phyloP scores from a whole-genome alignment of 108 stramenopile genomes.

The Nitzschia inconspicua region DNA sequence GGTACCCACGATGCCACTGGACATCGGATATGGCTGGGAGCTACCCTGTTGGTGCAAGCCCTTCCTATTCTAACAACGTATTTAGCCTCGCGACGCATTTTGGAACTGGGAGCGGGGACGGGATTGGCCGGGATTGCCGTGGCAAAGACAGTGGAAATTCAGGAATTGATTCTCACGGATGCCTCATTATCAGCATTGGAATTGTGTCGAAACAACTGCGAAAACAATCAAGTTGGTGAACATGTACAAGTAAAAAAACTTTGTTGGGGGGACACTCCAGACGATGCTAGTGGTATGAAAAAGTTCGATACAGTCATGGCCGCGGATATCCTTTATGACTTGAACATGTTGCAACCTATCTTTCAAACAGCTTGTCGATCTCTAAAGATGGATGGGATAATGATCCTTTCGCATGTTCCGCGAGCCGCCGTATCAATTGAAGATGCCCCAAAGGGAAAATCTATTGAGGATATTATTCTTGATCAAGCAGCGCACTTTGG shows the following conservation, averaged over 20 bases:
- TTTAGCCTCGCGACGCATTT: slow-evolving; percentile 1
- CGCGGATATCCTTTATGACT: slow-evolving; percentile 71
- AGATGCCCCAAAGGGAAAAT: no score
- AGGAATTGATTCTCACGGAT: slow-evolving; percentile 40
- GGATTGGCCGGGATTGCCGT: slow-evolving; percentile 51
- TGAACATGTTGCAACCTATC: slow-evolving; percentile 33
- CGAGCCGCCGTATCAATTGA: no score
- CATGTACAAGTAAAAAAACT: slow-evolving; percentile 13
- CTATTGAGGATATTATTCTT: no score
- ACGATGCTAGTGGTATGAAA: not conserved
- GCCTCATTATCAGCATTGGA: slow-evolving; percentile 34
- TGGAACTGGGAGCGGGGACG: slow-evolving; percentile 70
- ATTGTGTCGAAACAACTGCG: slow-evolving; percentile 52
- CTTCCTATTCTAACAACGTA: slow-evolving; percentile 4
- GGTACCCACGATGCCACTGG: slow-evolving; percentile 64
- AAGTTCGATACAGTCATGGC: slow-evolving; percentile 54
- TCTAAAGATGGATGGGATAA: no score
- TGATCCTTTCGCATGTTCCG: no score
- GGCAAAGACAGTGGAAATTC: not conserved
- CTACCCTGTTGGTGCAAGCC: slow-evolving; percentile 37
- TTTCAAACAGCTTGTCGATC: slow-evolving; percentile 30
- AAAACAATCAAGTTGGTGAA: slow-evolving; percentile 21
- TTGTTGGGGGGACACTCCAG: slow-evolving; percentile 36
- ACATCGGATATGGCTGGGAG: slow-evolving; percentile 66
- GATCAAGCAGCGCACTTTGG: no score